These are phyloP conservation scores for Glaciozyma martinii DNA, from an alignment of 768 basidiomycete species.

Conservation along the genomic window DNA sequence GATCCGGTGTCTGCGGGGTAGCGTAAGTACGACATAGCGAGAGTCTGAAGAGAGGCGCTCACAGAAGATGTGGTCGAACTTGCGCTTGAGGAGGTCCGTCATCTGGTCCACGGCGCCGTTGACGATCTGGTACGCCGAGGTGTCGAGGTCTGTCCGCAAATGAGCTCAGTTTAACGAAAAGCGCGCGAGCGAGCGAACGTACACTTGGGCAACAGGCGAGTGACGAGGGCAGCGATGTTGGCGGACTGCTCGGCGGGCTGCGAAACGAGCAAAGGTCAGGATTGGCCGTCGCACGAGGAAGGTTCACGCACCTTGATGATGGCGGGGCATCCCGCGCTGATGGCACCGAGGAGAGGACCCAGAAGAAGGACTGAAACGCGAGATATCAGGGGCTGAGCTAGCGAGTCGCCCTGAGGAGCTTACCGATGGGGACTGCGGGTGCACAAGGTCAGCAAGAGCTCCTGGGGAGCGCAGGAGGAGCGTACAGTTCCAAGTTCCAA, in stretches of 20 bases:
- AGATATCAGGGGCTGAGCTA: too few species aligned
- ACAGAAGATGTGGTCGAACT: slow-evolving; percentile 47
- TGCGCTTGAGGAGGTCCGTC: slow-evolving; percentile 7
- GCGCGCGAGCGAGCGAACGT: too few species aligned
- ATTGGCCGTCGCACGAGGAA: too few species aligned
- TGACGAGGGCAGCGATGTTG: slow-evolving; percentile 50
- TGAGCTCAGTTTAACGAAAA: too few species aligned
- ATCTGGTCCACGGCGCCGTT: slow-evolving; percentile 17
- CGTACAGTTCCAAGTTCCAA: slow-evolving; percentile 40
- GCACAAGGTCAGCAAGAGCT: too few species aligned
- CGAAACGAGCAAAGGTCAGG: too few species aligned
- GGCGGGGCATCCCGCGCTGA: slow-evolving; percentile 67
- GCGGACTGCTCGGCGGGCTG: slow-evolving; percentile 60
- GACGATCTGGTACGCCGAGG: slow-evolving; percentile 36
- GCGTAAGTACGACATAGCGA: too few species aligned
- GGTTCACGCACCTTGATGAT: slow-evolving; percentile 52
- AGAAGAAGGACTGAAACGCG: slow-evolving; percentile 41
- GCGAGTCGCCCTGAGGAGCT: too few species aligned
- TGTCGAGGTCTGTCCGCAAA: slow-evolving; percentile 49
- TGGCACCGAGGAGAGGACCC: slow-evolving; percentile 58
- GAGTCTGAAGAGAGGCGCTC: too few species aligned
- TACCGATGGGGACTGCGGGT: too few species aligned
- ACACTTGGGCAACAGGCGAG: slow-evolving; percentile 60
- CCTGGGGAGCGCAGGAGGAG: slow-evolving; percentile 41
- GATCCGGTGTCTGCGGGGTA: slow-evolving; percentile 59